Evolutionary conservation across 2,329 filamentous ascomycete species (phyloP).

Genomic region (Diaporthe ampelina): DNA sequence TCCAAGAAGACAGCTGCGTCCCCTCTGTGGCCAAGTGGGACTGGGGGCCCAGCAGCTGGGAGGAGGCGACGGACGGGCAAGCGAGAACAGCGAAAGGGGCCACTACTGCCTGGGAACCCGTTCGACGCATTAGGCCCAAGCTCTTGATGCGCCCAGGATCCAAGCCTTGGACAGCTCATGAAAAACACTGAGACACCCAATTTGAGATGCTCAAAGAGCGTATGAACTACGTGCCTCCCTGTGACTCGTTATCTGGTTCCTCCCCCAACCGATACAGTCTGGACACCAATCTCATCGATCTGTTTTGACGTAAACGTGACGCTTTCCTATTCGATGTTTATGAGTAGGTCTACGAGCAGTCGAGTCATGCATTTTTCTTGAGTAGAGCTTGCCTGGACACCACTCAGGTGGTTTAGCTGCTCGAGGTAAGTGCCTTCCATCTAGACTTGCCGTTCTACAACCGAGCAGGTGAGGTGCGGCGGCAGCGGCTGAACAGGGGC

Average conservation of each 20-base stretch:
- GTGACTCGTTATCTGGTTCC: not conserved
- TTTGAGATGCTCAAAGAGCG: too few relatives aligned
- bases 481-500: not conserved
- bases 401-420: not conserved
- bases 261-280: not conserved
- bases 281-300: not conserved
- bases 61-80: not conserved
- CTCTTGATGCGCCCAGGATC: not conserved
- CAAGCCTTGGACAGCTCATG: not conserved
- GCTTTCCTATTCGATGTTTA: constrained; percentile 2
- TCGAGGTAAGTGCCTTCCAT: too few relatives aligned
- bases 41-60: not conserved
- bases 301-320: not conserved
- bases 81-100: not conserved
- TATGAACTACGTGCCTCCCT: too few relatives aligned
- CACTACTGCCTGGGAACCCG: constrained; percentile 10
- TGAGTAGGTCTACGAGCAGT: not conserved
- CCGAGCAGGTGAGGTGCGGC: not conserved
- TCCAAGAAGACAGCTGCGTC: not conserved
- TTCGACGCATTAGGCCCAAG: constrained; percentile 32
- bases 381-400: not conserved
- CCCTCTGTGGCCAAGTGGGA: not conserved
- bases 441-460: not conserved
- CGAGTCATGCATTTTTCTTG: not conserved
- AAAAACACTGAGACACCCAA: not conserved